Evolutionary conservation across 2,329 filamentous ascomycete genomes (phyloP), one percentile per base, ranked within the genome.

Genomic region (Exserohilum rostratum): DNA sequence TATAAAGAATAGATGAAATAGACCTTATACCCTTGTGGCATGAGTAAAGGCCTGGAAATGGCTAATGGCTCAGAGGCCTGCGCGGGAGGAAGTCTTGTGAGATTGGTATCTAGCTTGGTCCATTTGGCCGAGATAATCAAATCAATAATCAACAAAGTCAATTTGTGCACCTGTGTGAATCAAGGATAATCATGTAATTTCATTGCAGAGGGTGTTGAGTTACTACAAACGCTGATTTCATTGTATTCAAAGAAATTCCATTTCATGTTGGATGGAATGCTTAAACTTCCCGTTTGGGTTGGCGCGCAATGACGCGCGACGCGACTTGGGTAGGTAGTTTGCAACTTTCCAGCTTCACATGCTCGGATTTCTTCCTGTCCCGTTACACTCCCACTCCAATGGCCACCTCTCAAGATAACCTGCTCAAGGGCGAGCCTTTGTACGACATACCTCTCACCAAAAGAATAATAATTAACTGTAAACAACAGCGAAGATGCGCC

Each of bases 361-460:
- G 31, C 22, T 34, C 42, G 17, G n/a, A 13, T 43, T 45, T 40
- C 34, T 37, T 35, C 34, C 17, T 30, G 13, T 22, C 43, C 44
- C 30, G 22, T 39, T 22, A 43, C 39, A 12, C 38, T 7, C 42
- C 42, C 17, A 46, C 33, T 30, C 17, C 10, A 47, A 71, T 71
- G 68, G 47, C 31, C 20, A 40, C 33, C 5, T 20, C 46, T 20
- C 64, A 69, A 3, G 63, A 67, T 1, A 63, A 64, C 17, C 33
- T 73, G 54, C 61, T 73, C 6, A 64, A 55, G 57, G 65, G 63
- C 10, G 65, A 58, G 42, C 69, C 70, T 22, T 73, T 71, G 71
- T 73, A 62, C 57, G 65, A 55, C 17, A 9, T n/a, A 13, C 17
- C 7, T 17, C 20, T 12, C 15, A 22, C 11, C 25, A 22, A n/a